phyloP scores from a whole-genome alignment of 2,329 filamentous ascomycete species.

The Trichoderma atrobrunneum region DNA sequence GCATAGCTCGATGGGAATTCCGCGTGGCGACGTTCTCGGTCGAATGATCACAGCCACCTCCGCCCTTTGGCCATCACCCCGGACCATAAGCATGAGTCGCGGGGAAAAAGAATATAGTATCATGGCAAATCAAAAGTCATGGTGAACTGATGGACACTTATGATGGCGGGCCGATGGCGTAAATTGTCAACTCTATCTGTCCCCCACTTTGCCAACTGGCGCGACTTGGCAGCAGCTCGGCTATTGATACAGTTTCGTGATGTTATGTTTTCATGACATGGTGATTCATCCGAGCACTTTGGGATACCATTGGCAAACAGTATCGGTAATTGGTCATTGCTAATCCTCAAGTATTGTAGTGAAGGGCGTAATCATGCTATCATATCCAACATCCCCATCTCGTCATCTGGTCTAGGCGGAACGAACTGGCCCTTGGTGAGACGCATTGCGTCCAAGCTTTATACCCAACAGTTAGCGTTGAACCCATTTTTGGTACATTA shows the following conservation, averaged over 20 bases:
- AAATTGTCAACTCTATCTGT: background rate
- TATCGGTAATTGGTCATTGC: background rate
- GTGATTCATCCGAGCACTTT: background rate
- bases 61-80: background rate
- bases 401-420: background rate
- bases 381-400: background rate
- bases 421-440: background rate
- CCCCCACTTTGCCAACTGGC: background rate
- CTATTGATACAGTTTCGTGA: background rate
- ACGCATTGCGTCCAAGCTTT: background rate
- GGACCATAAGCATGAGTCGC: background rate
- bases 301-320: background rate
- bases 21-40: background rate
- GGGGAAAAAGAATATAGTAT: background rate
- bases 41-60: background rate
- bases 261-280: background rate
- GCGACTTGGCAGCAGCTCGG: background rate
- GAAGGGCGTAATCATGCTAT: background rate
- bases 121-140: background rate
- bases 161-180: background rate
- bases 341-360: background rate
- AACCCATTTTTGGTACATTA: background rate
- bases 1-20: background rate
- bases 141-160: background rate
- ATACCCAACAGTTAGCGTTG: background rate